Base-by-base conservation (phyloP, 331 rosid genomes). In the Quercus lobata region DNA sequence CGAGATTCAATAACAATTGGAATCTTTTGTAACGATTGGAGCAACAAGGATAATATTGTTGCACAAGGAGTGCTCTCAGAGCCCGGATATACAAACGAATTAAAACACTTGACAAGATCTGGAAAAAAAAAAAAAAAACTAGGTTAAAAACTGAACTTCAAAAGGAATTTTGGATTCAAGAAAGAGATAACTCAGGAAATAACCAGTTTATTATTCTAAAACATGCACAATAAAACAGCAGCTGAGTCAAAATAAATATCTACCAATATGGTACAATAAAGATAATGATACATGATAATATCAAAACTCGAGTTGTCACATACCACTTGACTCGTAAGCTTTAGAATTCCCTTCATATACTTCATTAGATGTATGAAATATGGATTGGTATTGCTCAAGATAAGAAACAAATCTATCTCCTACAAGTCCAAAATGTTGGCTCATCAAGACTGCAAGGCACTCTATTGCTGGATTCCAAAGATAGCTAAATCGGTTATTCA, bases 401-500 rank as follows among this genome's bases (percentile, higher is more conserved):
- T 87, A 87, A 66, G 7, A 60, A 57, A 89, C 34, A 56, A 95
- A 83, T 32, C 34, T 73, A 72, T 91, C 92, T 97, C 97, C 91
- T 68, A 88, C 92, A 63, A 76, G 84, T 65, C 57, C 74, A 34
- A 77, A 75, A 85, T 90, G 78, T 62, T 74, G 81, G 83, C 89
- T 85, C 66, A 91, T 53, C 84, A 93, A 83, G 76, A 90, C 92
- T 57, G 94, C 87, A 77, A 95, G 90, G 85, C 97, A 95, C 79
- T 93, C 98, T 60, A 90, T 85, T 62, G 86, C 88, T 75, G 95
- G 93, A 81, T 70, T 74, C 98, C 98, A 93, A 81, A 93, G 78
- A 80, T 77, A 15, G 81, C 89, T 90, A 86, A 95, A 95, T 25
- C 94, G 94, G 80, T 87, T 91, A 70, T 88, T 89, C 88, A 95